A percentile compares a stretch with the other conserved stretches of the same genome.
Conservation (phyloP, 2,329 filamentous ascomycete genomes). For the Pseudogymnoascus sp. region DNA sequence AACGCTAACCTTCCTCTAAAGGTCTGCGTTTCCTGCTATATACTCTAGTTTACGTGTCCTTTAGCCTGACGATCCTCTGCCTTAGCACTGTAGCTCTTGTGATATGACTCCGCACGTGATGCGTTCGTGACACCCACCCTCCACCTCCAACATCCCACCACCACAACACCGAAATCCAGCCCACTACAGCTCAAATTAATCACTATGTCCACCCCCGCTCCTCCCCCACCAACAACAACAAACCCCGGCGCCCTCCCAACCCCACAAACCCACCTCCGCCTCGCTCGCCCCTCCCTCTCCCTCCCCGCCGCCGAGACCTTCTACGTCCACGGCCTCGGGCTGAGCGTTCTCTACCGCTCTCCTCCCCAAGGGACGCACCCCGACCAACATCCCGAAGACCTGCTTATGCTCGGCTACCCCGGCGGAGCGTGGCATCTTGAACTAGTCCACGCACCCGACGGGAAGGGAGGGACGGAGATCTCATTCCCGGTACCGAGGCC, state of each 20-base stretch:
- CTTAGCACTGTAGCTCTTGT: too few relatives aligned
- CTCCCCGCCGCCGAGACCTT: conserved; percentile 36
- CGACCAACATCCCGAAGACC: conserved; percentile 37
- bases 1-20: too few relatives aligned
- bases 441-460: conserved; percentile 32
- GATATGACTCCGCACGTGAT: too few relatives aligned
- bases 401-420: conserved; percentile 37
- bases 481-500: conserved; percentile 27
- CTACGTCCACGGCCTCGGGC: conserved; percentile 38
- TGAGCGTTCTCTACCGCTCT: conserved; percentile 27
- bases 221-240: background rate
- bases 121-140: too few relatives aligned
- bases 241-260: background rate
- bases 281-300: conserved; percentile 38
- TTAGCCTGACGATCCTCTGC: too few relatives aligned
- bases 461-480: too few relatives aligned
- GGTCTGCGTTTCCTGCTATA: too few relatives aligned
- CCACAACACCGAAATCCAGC: too few relatives aligned
- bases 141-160: background rate
- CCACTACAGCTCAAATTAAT: too few relatives aligned
- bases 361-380: conserved; percentile 27
- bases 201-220: background rate
- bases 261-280: conserved; percentile 28
- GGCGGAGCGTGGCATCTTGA: conserved; percentile 39
- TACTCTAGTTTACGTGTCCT: too few relatives aligned